A percentile compares a stretch with the other conserved stretches of the same genome.
Evolutionary conservation across 148 eudicot species (phyloP).

Genomic region (Pouteria glomerata): DNA sequence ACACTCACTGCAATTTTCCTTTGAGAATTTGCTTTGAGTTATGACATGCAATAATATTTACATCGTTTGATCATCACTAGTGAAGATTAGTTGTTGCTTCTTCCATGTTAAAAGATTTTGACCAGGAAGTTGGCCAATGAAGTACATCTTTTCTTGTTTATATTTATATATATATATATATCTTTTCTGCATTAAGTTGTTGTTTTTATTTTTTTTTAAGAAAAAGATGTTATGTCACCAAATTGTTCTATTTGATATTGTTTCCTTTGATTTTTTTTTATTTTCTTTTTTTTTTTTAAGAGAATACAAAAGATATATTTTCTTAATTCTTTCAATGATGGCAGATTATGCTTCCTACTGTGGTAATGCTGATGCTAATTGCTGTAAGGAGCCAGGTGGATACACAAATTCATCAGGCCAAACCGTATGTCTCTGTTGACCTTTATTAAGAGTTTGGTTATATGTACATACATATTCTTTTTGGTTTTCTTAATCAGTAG

Average conservation of each 20-base stretch:
- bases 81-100: neutral
- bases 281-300: no score
- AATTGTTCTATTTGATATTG: neutral
- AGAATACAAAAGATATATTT: neutral
- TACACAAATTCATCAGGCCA: constrained; percentile 72
- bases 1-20: neutral
- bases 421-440: constrained; percentile 56
- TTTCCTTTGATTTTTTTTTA: neutral
- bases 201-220: neutral
- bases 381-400: constrained; percentile 88
- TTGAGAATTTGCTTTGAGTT: neutral
- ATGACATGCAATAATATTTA: neutral
- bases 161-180: neutral
- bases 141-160: neutral
- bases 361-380: constrained; percentile 92
- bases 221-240: neutral
- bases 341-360: constrained; percentile 85
- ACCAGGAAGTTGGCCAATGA: neutral
- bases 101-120: neutral
- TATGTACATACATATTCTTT: constrained; percentile 1
- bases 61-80: no score
- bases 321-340: constrained; percentile 14
- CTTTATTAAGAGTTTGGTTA: constrained; percentile 6
- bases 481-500: neutral
- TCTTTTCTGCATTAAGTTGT: neutral